Evolutionary conservation across 2,329 filamentous ascomycete genomes (phyloP), one percentile per base, ranked within the genome.

Genomic region (Hansfordia pulvinata): DNA sequence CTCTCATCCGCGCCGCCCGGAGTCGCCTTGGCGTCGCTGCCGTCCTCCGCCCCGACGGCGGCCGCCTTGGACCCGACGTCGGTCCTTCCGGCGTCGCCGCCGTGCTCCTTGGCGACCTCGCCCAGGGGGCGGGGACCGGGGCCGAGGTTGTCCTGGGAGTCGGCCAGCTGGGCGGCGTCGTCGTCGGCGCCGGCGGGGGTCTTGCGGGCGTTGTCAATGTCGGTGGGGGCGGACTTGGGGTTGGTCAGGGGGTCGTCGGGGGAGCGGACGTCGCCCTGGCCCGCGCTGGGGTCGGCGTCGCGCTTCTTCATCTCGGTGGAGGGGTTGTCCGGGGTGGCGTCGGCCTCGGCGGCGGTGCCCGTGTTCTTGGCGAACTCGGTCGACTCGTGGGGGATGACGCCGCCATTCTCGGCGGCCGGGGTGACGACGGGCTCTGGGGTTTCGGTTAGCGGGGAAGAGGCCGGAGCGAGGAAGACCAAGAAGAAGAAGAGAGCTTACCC

Each of bases 401-500:
- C 26, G 17, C 10, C 9, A 30, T 16, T 29, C 25, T 30, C 34
- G 12, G 18, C 18, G 8, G 22, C 10, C 3, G 14, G 4, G 11
- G 20, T 13, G 6, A 10, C 17, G 17, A 11, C 14, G 20, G 21
- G 20, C 21, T 34, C 34, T 35, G 29, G 32, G 30, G 14, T 26
- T 19, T 10, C 14, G 14, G 14, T 23, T 10, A 23, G 17, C n/a
- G 10, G 13, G 20, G 10, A 7, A 22, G 4, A 11, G 7, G n/a
- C 10, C 13, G 20, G 7, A 10, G 13, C 20, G 20, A 12, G n/a
- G 17, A 23, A 12, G 8, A 24, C 26, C 16, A 27, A 19, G 10
- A 20, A 19, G 6, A 14, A 10, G 15, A 15, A 20, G 23, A 36
- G 54, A 38, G 49, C 71, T 60, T 65, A 58, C 70, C 63, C n/a